Percentiles rank a stretch among this genome's conserved stretches.
Evolutionary conservation across 495 filamentous ascomycete genomes (phyloP).

Genomic region (Cetradonia linearis): DNA sequence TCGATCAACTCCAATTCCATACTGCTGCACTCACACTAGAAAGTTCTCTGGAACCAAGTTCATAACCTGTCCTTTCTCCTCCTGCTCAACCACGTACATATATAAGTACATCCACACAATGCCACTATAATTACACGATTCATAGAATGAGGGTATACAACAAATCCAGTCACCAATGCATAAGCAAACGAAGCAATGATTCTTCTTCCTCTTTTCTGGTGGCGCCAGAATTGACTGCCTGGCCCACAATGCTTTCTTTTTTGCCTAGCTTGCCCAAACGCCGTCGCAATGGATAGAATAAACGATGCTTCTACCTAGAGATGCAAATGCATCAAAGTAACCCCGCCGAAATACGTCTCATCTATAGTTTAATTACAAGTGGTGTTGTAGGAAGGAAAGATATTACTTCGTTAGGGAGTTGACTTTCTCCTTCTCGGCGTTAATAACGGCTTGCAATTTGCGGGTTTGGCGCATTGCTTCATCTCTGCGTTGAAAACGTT

Average conservation of each 20-base stretch:
- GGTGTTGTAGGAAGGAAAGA: background rate
- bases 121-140: background rate
- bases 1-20: too few species aligned
- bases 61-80: too few species aligned
- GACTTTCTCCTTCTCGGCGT: slow-evolving; percentile 48
- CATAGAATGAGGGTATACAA: background rate
- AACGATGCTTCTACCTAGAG: background rate
- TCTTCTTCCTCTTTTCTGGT: background rate
- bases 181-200: background rate
- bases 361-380: background rate
- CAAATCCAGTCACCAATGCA: background rate
- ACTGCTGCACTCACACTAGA: too few species aligned
- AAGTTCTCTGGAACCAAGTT: too few species aligned
- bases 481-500: slow-evolving; percentile 47
- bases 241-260: background rate
- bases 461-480: slow-evolving; percentile 76
- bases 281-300: slow-evolving; percentile 4
- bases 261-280: background rate
- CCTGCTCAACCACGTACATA: too few species aligned
- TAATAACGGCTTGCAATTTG: slow-evolving; percentile 57
- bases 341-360: background rate
- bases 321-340: background rate
- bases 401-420: slow-evolving; percentile 31
- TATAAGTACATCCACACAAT: too few species aligned
- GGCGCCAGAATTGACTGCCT: background rate